A percentile compares a stretch with the other conserved stretches of the same genome.
These are phyloP conservation scores for Curvularia verruculosa DNA, from an alignment of 2,329 filamentous ascomycete species.

Conservation along the genomic window DNA sequence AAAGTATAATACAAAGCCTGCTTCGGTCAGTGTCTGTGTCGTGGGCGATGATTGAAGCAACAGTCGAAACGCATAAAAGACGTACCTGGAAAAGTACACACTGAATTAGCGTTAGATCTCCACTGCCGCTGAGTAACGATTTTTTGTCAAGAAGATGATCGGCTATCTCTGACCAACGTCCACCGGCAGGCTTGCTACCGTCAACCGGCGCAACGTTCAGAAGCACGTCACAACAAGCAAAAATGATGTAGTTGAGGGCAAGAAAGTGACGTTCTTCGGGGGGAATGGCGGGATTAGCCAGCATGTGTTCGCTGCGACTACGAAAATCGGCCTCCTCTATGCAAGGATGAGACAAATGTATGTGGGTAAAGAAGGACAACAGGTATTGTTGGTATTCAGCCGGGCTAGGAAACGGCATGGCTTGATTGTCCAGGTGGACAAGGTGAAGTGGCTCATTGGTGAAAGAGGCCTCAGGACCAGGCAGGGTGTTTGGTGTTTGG, in stretches of 20 bases:
- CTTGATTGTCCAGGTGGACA: slow-evolving; percentile 28
- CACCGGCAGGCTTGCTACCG: slow-evolving; percentile 28
- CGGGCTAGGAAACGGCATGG: slow-evolving; percentile 30
- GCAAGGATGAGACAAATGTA: slow-evolving; percentile 37
- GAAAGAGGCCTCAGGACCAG: background rate
- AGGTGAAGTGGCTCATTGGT: slow-evolving; percentile 6
- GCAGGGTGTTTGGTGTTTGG: slow-evolving; percentile 8
- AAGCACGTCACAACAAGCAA: slow-evolving; percentile 32
- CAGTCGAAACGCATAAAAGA: background rate
- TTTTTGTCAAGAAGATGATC: slow-evolving; percentile 37
- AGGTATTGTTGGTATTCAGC: slow-evolving; percentile 33
- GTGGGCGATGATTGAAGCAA: background rate
- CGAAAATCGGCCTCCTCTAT: slow-evolving; percentile 40
- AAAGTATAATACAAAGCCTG: slow-evolving; percentile 38
- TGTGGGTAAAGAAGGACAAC: slow-evolving; percentile 36
- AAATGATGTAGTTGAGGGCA: slow-evolving; percentile 40
- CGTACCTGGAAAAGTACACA: slow-evolving; percentile 37
- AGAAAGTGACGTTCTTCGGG: slow-evolving; percentile 32
- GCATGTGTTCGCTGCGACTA: slow-evolving; percentile 27
- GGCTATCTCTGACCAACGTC: slow-evolving; percentile 40
- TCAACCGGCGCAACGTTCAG: slow-evolving; percentile 9
- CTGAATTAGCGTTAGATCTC: slow-evolving; percentile 36
- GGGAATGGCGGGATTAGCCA: slow-evolving; percentile 26
- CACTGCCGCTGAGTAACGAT: slow-evolving; percentile 26
- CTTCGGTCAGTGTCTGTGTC: slow-evolving; percentile 3